Conservation (phyloP, 2,329 filamentous ascomycete genomes). For the Clonostachys rhizophaga region DNA sequence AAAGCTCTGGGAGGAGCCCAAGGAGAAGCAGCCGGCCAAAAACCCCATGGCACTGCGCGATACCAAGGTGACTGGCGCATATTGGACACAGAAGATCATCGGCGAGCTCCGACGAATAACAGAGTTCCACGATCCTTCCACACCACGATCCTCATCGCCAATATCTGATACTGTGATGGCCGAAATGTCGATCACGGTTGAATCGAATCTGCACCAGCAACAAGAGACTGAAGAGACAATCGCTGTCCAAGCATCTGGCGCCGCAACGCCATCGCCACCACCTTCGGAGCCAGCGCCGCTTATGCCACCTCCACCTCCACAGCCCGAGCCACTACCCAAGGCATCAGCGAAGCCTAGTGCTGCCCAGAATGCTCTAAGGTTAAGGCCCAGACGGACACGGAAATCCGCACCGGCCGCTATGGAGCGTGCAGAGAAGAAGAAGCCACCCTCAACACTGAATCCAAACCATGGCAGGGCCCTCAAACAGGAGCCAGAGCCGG, state of each 20-base stretch:
- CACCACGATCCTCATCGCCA: not conserved
- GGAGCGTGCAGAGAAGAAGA: constrained; percentile 15
- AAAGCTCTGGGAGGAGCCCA: constrained; percentile 51
- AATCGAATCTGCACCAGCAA: not conserved
- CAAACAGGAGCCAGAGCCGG: constrained; percentile 5
- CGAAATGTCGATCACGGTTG: not conserved
- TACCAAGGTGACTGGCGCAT: not conserved
- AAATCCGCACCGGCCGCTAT: constrained; percentile 33
- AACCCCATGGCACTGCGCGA: constrained; percentile 1
- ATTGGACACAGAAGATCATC: constrained; percentile 1
- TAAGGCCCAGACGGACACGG: constrained; percentile 23
- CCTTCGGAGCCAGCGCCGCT: too few species aligned
- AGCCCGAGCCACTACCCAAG: not conserved
- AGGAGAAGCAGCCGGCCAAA: constrained; percentile 17
- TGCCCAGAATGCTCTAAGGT: constrained; percentile 3
- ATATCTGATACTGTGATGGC: not conserved
- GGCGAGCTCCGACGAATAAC: constrained; percentile 5
- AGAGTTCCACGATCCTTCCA: constrained; percentile 21
- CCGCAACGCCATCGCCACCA: too few species aligned
- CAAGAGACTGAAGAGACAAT: not conserved
- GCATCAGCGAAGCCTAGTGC: not conserved
- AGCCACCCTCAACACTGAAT: constrained; percentile 24
- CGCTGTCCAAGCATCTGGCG: not conserved
- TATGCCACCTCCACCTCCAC: not conserved
- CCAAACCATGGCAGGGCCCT: constrained; percentile 26